A percentile compares a stretch with the other conserved stretches of the same genome.
phyloP scores from a whole-genome alignment of 768 basidiomycete genomes.

The Calocybe cyanea region DNA sequence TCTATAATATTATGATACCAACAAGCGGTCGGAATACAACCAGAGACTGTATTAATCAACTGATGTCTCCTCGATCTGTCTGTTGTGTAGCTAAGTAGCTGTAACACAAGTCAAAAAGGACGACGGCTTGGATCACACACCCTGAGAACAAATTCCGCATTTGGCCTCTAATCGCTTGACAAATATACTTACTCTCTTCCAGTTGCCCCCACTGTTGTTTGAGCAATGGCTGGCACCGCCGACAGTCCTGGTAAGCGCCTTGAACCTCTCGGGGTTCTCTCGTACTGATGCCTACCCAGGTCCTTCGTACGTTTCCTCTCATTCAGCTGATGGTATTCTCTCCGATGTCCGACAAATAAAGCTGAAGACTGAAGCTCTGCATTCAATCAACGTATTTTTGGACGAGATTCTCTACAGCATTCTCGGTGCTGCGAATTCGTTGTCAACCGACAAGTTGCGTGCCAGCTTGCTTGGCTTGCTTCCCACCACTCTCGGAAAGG shows the following conservation, averaged over 20 bases:
- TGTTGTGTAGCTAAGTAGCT: not conserved
- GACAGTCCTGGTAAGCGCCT: conserved; percentile 36
- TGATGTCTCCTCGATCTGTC: not conserved
- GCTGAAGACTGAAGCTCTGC: conserved; percentile 74
- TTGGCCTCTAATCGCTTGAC: conserved; percentile 5
- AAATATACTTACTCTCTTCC: conserved; percentile 3
- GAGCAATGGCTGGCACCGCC: conserved; percentile 40
- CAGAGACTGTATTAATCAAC: no score
- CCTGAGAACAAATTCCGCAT: conserved; percentile 14
- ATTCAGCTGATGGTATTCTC: conserved; percentile 87
- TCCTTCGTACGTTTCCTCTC: conserved; percentile 75
- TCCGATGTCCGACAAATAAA: conserved; percentile 92
- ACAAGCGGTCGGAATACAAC: not conserved
- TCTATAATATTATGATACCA: no score
- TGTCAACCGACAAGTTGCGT: conserved; percentile 72
- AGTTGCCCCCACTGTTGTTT: not conserved
- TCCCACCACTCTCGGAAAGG: conserved; percentile 83
- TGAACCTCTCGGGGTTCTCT: conserved; percentile 2
- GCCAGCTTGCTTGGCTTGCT: conserved; percentile 66
- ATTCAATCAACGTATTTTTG: conserved; percentile 72
- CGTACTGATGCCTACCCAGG: conserved; percentile 28
- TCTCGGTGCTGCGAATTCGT: conserved; percentile 60
- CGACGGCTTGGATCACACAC: not conserved
- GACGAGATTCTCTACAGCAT: conserved; percentile 82
- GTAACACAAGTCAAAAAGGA: not conserved